Conservation (phyloP, 2,329 filamentous ascomycete species). For the Exophiala mesophila region DNA sequence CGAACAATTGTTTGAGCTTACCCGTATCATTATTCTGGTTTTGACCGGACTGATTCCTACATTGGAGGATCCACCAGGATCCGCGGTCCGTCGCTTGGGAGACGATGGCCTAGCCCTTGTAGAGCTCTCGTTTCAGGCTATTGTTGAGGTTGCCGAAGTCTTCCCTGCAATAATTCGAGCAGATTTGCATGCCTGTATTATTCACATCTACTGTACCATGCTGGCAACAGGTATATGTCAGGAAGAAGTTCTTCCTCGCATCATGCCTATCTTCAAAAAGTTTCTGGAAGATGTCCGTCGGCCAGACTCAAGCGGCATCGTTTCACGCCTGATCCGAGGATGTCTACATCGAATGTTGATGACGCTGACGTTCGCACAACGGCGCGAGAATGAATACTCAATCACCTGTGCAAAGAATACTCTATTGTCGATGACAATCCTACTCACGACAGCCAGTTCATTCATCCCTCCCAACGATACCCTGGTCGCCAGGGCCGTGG, state of each 20-base stretch:
- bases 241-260: conserved; percentile 79
- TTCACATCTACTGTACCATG: conserved; percentile 94
- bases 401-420: conserved; percentile 90
- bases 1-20: conserved; percentile 94
- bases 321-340: conserved; percentile 70
- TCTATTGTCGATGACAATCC: conserved; percentile 78
- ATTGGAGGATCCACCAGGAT: conserved; percentile 43
- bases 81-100: conserved; percentile 29
- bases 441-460: conserved; percentile 75
- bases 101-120: conserved; percentile 83
- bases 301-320: conserved; percentile 34
- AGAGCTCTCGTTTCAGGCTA: conserved; percentile 72
- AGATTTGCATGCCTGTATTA: conserved; percentile 90
- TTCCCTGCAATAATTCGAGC: conserved; percentile 96
- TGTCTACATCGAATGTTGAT: conserved; percentile 77
- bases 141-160: conserved; percentile 91
- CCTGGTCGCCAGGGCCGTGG: conserved; percentile 67
- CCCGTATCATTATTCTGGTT: conserved; percentile 90
- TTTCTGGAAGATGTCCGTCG: conserved; percentile 65
- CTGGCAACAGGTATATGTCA: conserved; percentile 84
- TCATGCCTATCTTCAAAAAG: conserved; percentile 83
- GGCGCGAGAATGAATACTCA: conserved; percentile 61
- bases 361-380: conserved; percentile 52
- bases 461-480: conserved; percentile 70
- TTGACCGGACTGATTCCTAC: conserved; percentile 84